Conservation (phyloP, 768 basidiomycete genomes). For the Mycena kentingensis region DNA sequence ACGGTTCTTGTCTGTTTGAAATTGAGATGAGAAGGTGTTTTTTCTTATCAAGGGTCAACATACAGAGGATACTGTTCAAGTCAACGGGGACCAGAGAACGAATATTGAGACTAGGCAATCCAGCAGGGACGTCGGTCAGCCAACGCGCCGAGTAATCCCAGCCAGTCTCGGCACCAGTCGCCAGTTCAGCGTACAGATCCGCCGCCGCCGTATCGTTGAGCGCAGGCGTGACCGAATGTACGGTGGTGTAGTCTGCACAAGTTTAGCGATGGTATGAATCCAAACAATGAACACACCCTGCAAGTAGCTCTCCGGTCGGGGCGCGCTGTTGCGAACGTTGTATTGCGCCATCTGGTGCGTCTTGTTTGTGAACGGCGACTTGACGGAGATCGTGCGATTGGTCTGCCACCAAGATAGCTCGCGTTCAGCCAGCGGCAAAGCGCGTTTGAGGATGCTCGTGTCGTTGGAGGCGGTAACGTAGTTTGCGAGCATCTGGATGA, state of each 20-base stretch:
- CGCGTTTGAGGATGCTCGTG: constrained; percentile 71
- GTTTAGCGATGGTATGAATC: no score
- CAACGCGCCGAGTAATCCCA: constrained; percentile 62
- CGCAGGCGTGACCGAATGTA: constrained; percentile 61
- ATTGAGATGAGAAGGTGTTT: background rate
- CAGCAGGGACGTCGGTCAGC: constrained; percentile 43
- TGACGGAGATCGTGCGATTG: constrained; percentile 70
- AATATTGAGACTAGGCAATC: constrained; percentile 72
- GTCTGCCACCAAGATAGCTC: constrained; percentile 84
- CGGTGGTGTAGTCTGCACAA: constrained; percentile 71
- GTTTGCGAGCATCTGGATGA: constrained; percentile 90
- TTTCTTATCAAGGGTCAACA: constrained; percentile 32
- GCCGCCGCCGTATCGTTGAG: constrained; percentile 62
- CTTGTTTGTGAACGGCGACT: constrained; percentile 67
- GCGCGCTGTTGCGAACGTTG: constrained; percentile 79
- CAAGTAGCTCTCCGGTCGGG: constrained; percentile 84
- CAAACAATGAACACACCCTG: constrained; percentile 57
- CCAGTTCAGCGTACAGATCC: constrained; percentile 83
- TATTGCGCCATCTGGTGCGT: constrained; percentile 73
- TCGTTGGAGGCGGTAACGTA: constrained; percentile 78
- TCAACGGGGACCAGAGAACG: constrained; percentile 70
- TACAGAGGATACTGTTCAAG: constrained; percentile 85
- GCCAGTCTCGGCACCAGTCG: constrained; percentile 79
- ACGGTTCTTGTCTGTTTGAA: constrained; percentile 61
- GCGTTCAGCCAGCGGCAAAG: constrained; percentile 83